A percentile compares a stretch with the other conserved stretches of the same genome.
These are phyloP conservation scores for Phytophthora pistaciae DNA, from an alignment of 352 stramenopile species.

Conservation along the genomic window DNA sequence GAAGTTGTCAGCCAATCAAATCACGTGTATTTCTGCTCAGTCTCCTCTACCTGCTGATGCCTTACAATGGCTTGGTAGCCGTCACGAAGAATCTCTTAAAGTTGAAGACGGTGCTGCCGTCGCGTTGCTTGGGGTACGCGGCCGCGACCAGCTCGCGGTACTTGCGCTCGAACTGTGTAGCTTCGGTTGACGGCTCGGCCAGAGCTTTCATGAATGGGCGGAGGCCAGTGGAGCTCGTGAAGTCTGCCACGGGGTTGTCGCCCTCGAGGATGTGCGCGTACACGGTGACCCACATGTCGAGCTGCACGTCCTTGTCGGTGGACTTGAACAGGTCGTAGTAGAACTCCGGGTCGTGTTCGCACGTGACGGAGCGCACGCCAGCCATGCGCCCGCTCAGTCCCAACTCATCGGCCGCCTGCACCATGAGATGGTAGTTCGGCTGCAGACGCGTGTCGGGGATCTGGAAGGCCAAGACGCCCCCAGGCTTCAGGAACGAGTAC, in stretches of 20 bases:
- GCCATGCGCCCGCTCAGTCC: slow-evolving; percentile 44
- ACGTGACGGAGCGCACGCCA: slow-evolving; percentile 70
- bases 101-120: slow-evolving; percentile 67
- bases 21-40: neutral
- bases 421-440: slow-evolving; percentile 63
- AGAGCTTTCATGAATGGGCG: slow-evolving; percentile 68
- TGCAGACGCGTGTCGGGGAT: slow-evolving; percentile 67
- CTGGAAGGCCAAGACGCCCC: slow-evolving; percentile 68
- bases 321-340: slow-evolving; percentile 75
- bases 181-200: slow-evolving; percentile 30
- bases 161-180: slow-evolving; percentile 49
- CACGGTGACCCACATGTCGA: slow-evolving; percentile 71
- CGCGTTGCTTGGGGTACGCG: slow-evolving; percentile 61
- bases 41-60: neutral
- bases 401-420: slow-evolving; percentile 51
- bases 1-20: slow-evolving; percentile 28
- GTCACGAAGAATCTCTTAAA: slow-evolving; percentile 77
- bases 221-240: slow-evolving; percentile 68
- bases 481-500: slow-evolving; percentile 65
- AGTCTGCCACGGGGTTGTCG: slow-evolving; percentile 74
- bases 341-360: slow-evolving; percentile 59
- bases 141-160: slow-evolving; percentile 65
- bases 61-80: slow-evolving; percentile 39
- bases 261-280: slow-evolving; percentile 71
- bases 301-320: slow-evolving; percentile 9